A percentile compares a stretch with the other conserved stretches of the same genome.
phyloP scores from a whole-genome alignment of 805 yeast species.

The Wickerhamiella azymoides region DNA sequence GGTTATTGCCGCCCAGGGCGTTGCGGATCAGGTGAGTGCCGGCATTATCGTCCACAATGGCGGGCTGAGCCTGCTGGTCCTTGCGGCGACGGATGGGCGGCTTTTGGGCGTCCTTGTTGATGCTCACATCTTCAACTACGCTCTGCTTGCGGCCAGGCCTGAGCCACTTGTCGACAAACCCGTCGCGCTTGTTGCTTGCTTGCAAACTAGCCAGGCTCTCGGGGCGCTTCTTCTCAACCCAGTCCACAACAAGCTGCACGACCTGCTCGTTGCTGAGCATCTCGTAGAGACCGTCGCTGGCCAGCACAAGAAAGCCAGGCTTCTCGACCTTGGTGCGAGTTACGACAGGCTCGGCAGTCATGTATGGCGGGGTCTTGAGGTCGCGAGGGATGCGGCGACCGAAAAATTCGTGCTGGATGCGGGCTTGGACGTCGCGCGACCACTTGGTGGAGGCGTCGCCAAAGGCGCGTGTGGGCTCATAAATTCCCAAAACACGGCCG shows the following conservation, averaged over 20 bases:
- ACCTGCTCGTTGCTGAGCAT: slow-evolving; percentile 85
- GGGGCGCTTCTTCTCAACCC: slow-evolving; percentile 70
- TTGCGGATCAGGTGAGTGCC: slow-evolving; percentile 89
- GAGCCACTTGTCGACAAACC: slow-evolving; percentile 13
- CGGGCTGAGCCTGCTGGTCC: slow-evolving; percentile 15
- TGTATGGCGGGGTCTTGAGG: slow-evolving; percentile 85
- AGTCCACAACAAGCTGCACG: slow-evolving; percentile 78
- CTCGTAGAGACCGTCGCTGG: slow-evolving; percentile 88
- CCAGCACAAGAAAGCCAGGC: slow-evolving; percentile 80
- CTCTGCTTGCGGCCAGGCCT: slow-evolving; percentile 16
- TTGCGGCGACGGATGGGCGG: slow-evolving; percentile 50
- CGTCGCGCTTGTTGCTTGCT: slow-evolving; percentile 1
- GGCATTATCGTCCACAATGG: slow-evolving; percentile 69
- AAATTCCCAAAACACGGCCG: slow-evolving; percentile 83
- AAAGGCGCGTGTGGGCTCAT: slow-evolving; percentile 93
- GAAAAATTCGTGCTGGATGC: slow-evolving; percentile 60
- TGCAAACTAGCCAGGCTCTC: slow-evolving; percentile 9
- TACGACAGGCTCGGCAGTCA: slow-evolving; percentile 89
- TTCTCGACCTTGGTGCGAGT: slow-evolving; percentile 65
- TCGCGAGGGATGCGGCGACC: slow-evolving; percentile 58
- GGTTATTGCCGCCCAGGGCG: slow-evolving; percentile 80
- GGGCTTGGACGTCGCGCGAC: slow-evolving; percentile 58
- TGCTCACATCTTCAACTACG: slow-evolving; percentile 25
- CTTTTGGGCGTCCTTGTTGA: slow-evolving; percentile 42
- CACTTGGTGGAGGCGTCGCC: slow-evolving; percentile 94